phyloP scores from a whole-genome alignment of 2,329 filamentous ascomycete species.

The Phoma sp. region DNA sequence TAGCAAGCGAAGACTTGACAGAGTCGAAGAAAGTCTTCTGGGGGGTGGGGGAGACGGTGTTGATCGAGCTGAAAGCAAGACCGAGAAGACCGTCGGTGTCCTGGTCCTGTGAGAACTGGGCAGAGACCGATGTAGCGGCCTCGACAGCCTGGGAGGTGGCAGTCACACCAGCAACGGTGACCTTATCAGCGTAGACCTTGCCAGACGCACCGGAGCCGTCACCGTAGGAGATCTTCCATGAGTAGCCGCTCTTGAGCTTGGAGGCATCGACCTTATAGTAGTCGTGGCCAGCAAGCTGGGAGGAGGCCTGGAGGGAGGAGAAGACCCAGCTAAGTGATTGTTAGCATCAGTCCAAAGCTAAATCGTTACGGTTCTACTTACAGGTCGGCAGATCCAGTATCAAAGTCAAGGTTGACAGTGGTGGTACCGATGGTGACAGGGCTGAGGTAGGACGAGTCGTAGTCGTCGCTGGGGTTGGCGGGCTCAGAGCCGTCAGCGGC shows the following conservation, averaged over 20 bases:
- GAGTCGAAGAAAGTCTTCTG: slow-evolving; percentile 69
- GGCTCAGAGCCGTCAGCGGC: slow-evolving; percentile 43
- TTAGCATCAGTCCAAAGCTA: slow-evolving; percentile 18
- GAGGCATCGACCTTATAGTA: slow-evolving; percentile 63
- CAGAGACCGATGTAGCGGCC: slow-evolving; percentile 66
- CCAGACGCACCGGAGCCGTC: slow-evolving; percentile 70
- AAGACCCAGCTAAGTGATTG: slow-evolving; percentile 67
- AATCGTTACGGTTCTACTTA: slow-evolving; percentile 48
- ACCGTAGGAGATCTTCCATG: slow-evolving; percentile 70
- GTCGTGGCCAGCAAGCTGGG: slow-evolving; percentile 61
- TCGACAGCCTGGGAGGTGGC: slow-evolving; percentile 71
- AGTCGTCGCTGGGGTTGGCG: slow-evolving; percentile 51
- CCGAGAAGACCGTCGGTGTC: slow-evolving; percentile 68
- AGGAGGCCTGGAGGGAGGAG: slow-evolving; percentile 63
- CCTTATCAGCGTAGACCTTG: slow-evolving; percentile 70
- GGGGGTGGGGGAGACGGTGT: slow-evolving; percentile 60
- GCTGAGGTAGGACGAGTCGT: slow-evolving; percentile 42
- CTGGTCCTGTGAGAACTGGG: slow-evolving; percentile 58
- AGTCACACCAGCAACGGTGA: slow-evolving; percentile 66
- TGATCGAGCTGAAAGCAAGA: slow-evolving; percentile 66
- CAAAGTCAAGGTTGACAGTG: slow-evolving; percentile 71
- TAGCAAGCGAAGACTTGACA: slow-evolving; percentile 59
- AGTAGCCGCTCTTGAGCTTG: slow-evolving; percentile 57
- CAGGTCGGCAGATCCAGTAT: slow-evolving; percentile 75
- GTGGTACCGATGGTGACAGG: slow-evolving; percentile 71